Evolutionary conservation across 2,329 filamentous ascomycete genomes (phyloP).

Genomic region (Pseudogymnoascus sp.): DNA sequence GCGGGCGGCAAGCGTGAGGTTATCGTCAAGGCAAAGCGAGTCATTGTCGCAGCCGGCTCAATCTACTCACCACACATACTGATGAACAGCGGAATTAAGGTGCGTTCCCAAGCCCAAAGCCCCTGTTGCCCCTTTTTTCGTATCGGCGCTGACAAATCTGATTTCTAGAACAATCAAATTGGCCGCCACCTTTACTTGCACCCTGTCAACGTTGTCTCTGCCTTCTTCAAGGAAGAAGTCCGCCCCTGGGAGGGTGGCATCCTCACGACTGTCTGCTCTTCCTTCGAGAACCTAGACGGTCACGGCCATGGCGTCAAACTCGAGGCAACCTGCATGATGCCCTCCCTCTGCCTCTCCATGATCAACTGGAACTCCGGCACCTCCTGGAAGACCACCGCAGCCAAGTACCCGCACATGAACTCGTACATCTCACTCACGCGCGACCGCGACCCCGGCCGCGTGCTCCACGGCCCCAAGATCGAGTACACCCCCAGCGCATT

Average conservation of each 20-base stretch:
- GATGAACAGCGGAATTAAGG: constrained; percentile 68
- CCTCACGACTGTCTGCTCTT: constrained; percentile 69
- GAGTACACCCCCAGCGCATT: constrained; percentile 65
- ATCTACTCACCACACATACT: constrained; percentile 73
- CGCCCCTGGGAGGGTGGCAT: constrained; percentile 67
- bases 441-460: constrained; percentile 68
- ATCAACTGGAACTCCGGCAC: constrained; percentile 63
- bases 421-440: constrained; percentile 68
- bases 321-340: constrained; percentile 69
- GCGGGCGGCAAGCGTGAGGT: constrained; percentile 56
- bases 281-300: constrained; percentile 75
- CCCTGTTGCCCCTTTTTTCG: not conserved
- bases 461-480: constrained; percentile 63
- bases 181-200: constrained; percentile 79
- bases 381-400: constrained; percentile 64
- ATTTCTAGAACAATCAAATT: constrained; percentile 62
- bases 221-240: constrained; percentile 63
- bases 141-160: not conserved
- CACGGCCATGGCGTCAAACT: constrained; percentile 78
- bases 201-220: constrained; percentile 56
- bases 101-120: constrained; percentile 24
- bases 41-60: constrained; percentile 71
- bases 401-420: constrained; percentile 63
- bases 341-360: constrained; percentile 55
- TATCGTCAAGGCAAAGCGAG: constrained; percentile 69